Evolutionary conservation across 257 asterid species (phyloP).

Genomic region (Solanum chmielewskii): DNA sequence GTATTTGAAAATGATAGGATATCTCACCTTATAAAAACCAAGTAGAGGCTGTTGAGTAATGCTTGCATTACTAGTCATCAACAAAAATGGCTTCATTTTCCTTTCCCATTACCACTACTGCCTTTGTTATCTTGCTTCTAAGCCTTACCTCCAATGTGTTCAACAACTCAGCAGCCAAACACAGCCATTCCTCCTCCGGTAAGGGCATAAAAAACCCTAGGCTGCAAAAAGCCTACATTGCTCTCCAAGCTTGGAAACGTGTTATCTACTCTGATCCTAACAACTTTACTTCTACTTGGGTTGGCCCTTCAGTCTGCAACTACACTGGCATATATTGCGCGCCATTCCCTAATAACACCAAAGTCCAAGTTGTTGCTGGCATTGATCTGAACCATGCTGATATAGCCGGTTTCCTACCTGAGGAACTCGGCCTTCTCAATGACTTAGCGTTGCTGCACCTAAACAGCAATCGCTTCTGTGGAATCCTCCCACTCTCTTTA

Average conservation of each 20-base stretch:
- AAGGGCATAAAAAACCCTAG: slow-evolving; percentile 6
- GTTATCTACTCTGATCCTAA: slow-evolving; percentile 56
- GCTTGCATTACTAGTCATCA: not conserved
- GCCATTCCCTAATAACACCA: slow-evolving; percentile 30
- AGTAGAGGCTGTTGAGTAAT: not conserved
- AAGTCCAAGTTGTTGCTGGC: slow-evolving; percentile 34
- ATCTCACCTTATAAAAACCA: not conserved
- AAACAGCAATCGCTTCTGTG: slow-evolving; percentile 67
- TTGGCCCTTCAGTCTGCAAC: slow-evolving; percentile 46
- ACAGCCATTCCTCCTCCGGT: not conserved
- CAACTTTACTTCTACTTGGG: slow-evolving; percentile 50
- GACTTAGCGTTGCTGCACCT: slow-evolving; percentile 51
- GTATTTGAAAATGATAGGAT: not conserved
- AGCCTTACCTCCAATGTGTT: slow-evolving; percentile 1
- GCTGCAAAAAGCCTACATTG: slow-evolving; percentile 42
- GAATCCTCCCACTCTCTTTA: slow-evolving; percentile 45
- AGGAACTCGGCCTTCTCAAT: slow-evolving; percentile 51
- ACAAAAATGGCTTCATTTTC: slow-evolving; percentile 28
- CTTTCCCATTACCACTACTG: not conserved
- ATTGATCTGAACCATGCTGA: slow-evolving; percentile 58
- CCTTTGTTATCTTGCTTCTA: slow-evolving; percentile 19
- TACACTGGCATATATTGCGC: slow-evolving; percentile 49
- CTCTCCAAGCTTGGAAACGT: slow-evolving; percentile 54
- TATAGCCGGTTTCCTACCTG: slow-evolving; percentile 59
- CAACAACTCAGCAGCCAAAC: slow-evolving; percentile 19